Conservation (phyloP, 805 yeast species). For the Candida maltosa region DNA sequence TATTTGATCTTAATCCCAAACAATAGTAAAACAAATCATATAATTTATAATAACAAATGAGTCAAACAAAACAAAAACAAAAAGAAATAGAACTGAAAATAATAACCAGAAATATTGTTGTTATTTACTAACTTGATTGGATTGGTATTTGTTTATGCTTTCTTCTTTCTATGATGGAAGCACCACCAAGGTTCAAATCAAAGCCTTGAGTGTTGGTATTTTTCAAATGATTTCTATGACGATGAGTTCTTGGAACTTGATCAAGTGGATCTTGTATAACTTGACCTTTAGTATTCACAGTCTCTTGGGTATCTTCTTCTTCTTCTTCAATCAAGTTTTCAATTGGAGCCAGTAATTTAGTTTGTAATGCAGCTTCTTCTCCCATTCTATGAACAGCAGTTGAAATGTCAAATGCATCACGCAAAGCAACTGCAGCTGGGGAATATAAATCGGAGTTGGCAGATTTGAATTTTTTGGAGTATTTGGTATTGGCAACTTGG, state of each 20-base stretch:
- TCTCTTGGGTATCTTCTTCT: constrained; percentile 26
- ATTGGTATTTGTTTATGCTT: constrained; percentile 18
- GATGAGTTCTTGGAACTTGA: constrained; percentile 6
- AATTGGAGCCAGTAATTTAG: constrained; percentile 13
- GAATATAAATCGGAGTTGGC: constrained; percentile 42
- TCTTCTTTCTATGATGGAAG: constrained; percentile 50
- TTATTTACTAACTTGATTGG: constrained; percentile 2
- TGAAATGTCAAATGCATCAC: constrained; percentile 83
- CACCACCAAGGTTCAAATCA: constrained; percentile 49
- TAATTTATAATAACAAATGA: background rate
- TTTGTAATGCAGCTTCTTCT: constrained; percentile 50
- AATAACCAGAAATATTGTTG: background rate
- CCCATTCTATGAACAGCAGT: constrained; percentile 83
- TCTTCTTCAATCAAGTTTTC: constrained; percentile 35
- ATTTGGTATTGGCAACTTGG: constrained; percentile 17
- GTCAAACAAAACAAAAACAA: background rate
- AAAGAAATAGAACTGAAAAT: constrained; percentile 1
- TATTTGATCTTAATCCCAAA: background rate
- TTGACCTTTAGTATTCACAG: constrained; percentile 2
- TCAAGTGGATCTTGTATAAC: constrained; percentile 4
- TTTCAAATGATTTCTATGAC: constrained; percentile 4
- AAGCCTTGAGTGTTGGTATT: constrained; percentile 23
- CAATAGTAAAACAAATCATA: background rate
- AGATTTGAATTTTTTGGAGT: constrained; percentile 23
- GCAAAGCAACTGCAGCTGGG: constrained; percentile 76